Evolutionary conservation across 805 yeast genomes (phyloP).

Genomic region (Starmerella lactis-condensi): DNA sequence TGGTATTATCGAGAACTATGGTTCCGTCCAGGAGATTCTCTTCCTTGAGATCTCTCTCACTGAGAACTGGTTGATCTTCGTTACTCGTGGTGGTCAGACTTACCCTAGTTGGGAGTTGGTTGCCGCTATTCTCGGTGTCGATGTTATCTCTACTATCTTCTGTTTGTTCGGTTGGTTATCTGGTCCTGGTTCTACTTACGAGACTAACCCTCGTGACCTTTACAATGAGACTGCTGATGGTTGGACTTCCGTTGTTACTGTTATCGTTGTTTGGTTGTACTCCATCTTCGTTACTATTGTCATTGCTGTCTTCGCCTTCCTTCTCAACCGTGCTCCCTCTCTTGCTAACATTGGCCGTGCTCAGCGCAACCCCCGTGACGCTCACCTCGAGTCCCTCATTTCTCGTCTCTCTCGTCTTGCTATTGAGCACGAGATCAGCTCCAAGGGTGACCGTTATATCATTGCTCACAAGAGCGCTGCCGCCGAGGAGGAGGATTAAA

Average conservation of each 20-base stretch:
- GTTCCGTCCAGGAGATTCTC: slow-evolving; percentile 83
- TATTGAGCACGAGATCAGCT: slow-evolving; percentile 24
- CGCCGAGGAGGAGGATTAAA: slow-evolving; percentile 23
- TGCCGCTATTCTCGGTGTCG: slow-evolving; percentile 83
- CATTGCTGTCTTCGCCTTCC: slow-evolving; percentile 87
- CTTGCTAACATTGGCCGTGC: slow-evolving; percentile 23
- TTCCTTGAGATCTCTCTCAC: slow-evolving; percentile 88
- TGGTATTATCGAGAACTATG: slow-evolving; percentile 89
- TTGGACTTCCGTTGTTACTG: slow-evolving; percentile 91
- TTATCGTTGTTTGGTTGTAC: slow-evolving; percentile 83
- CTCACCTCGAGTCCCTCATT: slow-evolving; percentile 24
- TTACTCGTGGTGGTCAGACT: slow-evolving; percentile 96
- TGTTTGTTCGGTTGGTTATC: slow-evolving; percentile 81
- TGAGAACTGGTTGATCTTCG: slow-evolving; percentile 94
- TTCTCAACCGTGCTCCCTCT: slow-evolving; percentile 29
- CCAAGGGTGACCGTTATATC: slow-evolving; percentile 20
- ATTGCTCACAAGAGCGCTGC: slow-evolving; percentile 21
- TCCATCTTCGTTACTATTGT: slow-evolving; percentile 91
- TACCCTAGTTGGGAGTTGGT: slow-evolving; percentile 96
- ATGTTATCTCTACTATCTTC: slow-evolving; percentile 81
- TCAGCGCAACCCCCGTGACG: slow-evolving; percentile 20
- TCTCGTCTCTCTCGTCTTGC: slow-evolving; percentile 24
- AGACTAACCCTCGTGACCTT: slow-evolving; percentile 20
- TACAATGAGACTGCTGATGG: slow-evolving; percentile 49
- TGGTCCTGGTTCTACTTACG: slow-evolving; percentile 21